These are phyloP conservation scores for Cryptosporidium ryanae DNA, from an alignment of 169 alveolate species.

Conservation along the genomic window DNA sequence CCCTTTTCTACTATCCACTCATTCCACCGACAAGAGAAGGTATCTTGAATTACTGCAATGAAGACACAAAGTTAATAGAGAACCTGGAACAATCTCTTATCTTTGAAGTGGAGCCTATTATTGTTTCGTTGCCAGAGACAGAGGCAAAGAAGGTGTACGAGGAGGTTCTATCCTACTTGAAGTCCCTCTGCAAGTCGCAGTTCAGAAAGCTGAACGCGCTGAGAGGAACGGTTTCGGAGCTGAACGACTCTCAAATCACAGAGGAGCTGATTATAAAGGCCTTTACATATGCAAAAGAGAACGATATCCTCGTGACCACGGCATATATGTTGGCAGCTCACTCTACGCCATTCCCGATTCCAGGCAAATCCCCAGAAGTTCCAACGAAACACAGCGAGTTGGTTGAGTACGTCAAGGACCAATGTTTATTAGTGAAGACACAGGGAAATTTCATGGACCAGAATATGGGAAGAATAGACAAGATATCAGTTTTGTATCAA, in stretches of 20 bases:
- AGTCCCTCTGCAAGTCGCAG: conserved; percentile 32
- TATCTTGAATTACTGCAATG: conserved; percentile 16
- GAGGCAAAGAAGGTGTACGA: conserved; percentile 42
- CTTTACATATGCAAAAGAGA: conserved; percentile 46
- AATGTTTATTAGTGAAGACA: conserved; percentile 2
- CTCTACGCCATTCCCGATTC: conserved; percentile 47
- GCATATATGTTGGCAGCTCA: conserved; percentile 58
- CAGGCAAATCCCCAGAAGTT: conserved; percentile 27
- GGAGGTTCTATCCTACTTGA: conserved; percentile 25
- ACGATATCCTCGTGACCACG: conserved; percentile 30
- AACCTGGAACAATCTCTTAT: conserved; percentile 16
- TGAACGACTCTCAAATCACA: neutral
- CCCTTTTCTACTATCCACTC: conserved; percentile 62
- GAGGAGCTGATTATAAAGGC: conserved; percentile 19
- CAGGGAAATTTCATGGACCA: conserved; percentile 1
- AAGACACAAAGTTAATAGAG: conserved; percentile 12
- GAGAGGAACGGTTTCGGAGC: neutral
- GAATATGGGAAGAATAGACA: conserved; percentile 24
- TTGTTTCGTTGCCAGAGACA: conserved; percentile 36
- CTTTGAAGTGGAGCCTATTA: conserved; percentile 5
- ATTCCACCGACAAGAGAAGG: conserved; percentile 48
- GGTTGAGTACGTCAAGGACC: neutral
- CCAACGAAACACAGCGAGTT: conserved; percentile 9
- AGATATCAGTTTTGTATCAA: conserved; percentile 17
- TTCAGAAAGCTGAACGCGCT: conserved; percentile 1